A percentile compares a stretch with the other conserved stretches of the same genome.
Evolutionary conservation across 352 stramenopile genomes (phyloP).

Genomic region (Globisporangium heterothallicum): DNA sequence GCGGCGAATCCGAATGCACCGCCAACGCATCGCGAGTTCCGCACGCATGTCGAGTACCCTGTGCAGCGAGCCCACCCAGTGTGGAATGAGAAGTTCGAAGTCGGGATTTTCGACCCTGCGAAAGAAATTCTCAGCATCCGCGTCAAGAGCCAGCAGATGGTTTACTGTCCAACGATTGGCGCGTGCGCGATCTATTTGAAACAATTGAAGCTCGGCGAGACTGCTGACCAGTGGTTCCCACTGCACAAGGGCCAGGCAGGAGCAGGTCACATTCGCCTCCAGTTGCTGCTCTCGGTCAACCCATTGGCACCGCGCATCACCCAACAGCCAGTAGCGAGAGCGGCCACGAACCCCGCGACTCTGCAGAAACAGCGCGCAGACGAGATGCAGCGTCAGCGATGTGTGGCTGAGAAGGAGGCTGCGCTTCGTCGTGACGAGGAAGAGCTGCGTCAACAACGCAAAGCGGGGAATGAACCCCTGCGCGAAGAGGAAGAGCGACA

Average conservation of each 20-base stretch:
- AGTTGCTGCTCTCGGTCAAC: slow-evolving; percentile 38
- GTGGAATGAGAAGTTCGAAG: slow-evolving; percentile 78
- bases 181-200: slow-evolving; percentile 51
- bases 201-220: slow-evolving; percentile 38
- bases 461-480: slow-evolving; percentile 5
- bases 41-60: slow-evolving; percentile 47
- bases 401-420: slow-evolving; percentile 5
- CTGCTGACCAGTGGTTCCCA: slow-evolving; percentile 51
- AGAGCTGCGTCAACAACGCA: background rate
- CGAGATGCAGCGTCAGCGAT: slow-evolving; percentile 5
- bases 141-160: slow-evolving; percentile 62
- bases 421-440: slow-evolving; percentile 1
- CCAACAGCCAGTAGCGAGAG: background rate
- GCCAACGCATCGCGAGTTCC: slow-evolving; percentile 40
- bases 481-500: slow-evolving; percentile 1
- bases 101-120: slow-evolving; percentile 38
- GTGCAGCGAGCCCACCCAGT: slow-evolving; percentile 28
- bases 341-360: slow-evolving; percentile 14
- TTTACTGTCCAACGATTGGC: slow-evolving; percentile 60
- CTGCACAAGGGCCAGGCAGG: slow-evolving; percentile 40
- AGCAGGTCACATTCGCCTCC: slow-evolving; percentile 43
- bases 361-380: slow-evolving; percentile 19
- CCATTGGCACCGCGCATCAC: background rate
- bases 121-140: slow-evolving; percentile 61
- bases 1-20: slow-evolving; percentile 10